A percentile compares a stretch with the other conserved stretches of the same genome.
phyloP scores from a whole-genome alignment of 805 yeast species.

The Cyberlindnera mississippiensis region DNA sequence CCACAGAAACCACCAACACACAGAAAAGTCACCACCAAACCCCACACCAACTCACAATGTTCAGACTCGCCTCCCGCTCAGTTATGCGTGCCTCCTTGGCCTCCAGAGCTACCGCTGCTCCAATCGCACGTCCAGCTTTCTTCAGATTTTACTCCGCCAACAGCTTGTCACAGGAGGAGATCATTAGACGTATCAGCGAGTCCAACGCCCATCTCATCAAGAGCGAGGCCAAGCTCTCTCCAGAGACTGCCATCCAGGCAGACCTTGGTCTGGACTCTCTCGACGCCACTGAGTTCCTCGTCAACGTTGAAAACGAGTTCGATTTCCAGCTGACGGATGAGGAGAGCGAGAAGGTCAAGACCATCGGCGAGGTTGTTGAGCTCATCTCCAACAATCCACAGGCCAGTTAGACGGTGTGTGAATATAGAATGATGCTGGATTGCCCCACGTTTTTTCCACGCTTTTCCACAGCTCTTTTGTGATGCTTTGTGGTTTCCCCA shows the following conservation, averaged over 20 bases:
- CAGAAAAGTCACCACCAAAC: not conserved
- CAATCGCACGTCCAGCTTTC: slow-evolving; percentile 29
- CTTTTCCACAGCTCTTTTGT: no score
- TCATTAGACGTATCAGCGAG: slow-evolving; percentile 74
- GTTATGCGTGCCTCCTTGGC: slow-evolving; percentile 35
- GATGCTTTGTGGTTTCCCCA: no score
- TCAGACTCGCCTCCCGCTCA: slow-evolving; percentile 45
- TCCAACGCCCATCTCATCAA: slow-evolving; percentile 68
- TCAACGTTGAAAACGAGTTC: slow-evolving; percentile 92
- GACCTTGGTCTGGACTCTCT: slow-evolving; percentile 90
- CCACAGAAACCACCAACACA: no score
- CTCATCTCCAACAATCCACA: slow-evolving; percentile 70
- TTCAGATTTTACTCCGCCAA: slow-evolving; percentile 54
- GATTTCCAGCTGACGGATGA: slow-evolving; percentile 84
- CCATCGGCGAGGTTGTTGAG: slow-evolving; percentile 90
- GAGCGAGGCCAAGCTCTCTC: slow-evolving; percentile 41
- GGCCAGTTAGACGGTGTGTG: no score
- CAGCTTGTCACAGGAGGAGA: slow-evolving; percentile 71
- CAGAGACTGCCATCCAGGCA: slow-evolving; percentile 35
- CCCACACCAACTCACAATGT: slow-evolving; percentile 34
- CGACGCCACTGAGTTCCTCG: slow-evolving; percentile 92
- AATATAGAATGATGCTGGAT: not conserved
- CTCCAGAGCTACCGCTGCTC: slow-evolving; percentile 24
- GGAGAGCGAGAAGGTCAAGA: slow-evolving; percentile 89
- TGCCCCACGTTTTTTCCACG: not conserved